phyloP scores from a whole-genome alignment of 1,139 yeast genomes.

The Debaryomycetaceae sp. region DNA sequence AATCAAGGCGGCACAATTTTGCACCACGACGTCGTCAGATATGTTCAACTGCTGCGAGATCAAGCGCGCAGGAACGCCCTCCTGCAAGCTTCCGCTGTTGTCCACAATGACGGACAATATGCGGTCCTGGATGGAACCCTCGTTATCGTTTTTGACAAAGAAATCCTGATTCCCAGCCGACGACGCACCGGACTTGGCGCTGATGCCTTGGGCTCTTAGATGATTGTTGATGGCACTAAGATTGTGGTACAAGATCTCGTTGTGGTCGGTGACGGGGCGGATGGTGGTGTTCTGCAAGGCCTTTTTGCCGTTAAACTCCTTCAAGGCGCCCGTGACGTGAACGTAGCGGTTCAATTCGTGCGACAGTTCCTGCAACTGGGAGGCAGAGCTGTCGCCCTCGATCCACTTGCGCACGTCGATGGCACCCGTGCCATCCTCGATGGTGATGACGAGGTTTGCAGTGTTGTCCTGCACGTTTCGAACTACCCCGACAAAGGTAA shows the following conservation, averaged over 20 bases:
- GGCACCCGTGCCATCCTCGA: conserved; percentile 86
- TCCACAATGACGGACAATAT: conserved; percentile 48
- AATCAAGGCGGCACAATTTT: conserved; percentile 48
- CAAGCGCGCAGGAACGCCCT: conserved; percentile 65
- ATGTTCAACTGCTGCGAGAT: conserved; percentile 54
- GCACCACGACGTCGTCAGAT: conserved; percentile 44
- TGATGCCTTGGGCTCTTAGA: conserved; percentile 45
- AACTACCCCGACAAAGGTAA: conserved; percentile 63
- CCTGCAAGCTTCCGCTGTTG: conserved; percentile 56
- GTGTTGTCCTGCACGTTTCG: conserved; percentile 56
- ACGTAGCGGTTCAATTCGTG: conserved; percentile 48
- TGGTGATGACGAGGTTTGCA: conserved; percentile 48
- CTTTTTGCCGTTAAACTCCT: conserved; percentile 64
- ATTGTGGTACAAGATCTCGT: conserved; percentile 74
- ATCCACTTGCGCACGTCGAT: conserved; percentile 70
- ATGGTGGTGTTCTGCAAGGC: conserved; percentile 63
- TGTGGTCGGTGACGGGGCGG: conserved; percentile 59
- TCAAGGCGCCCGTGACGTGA: conserved; percentile 66
- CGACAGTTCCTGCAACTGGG: conserved; percentile 31
- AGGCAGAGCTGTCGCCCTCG: conserved; percentile 37
- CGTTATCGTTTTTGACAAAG: conserved; percentile 42
- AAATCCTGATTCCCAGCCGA: conserved; percentile 25
- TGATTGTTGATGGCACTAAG: conserved; percentile 68
- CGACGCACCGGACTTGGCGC: conserved; percentile 11
- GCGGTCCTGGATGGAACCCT: conserved; percentile 28